A percentile compares a stretch with the other conserved stretches of the same genome.
phyloP scores from a whole-genome alignment of 1,284 basidiomycete species.

The Cryptococcus wingfieldii region DNA sequence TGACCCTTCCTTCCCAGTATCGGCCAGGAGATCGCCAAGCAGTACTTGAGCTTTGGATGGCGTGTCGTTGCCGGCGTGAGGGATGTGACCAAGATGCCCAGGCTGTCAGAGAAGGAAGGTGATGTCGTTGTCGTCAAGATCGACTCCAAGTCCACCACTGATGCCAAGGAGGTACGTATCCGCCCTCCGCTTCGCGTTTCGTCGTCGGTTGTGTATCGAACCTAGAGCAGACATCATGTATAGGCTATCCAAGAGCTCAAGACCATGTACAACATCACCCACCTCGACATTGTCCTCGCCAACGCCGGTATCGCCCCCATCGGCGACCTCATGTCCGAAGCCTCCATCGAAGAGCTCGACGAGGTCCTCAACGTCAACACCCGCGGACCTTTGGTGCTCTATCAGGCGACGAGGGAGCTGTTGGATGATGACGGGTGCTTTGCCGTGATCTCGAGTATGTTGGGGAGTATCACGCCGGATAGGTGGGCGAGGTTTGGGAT shows the following conservation, averaged over 20 bases:
- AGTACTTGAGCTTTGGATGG: slow-evolving; percentile 8
- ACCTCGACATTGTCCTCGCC: slow-evolving; percentile 19
- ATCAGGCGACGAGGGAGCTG: slow-evolving; percentile 15
- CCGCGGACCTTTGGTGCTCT: slow-evolving; percentile 17
- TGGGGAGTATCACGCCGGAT: slow-evolving; percentile 10
- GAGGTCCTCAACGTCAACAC: slow-evolving; percentile 8
- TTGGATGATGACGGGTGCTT: slow-evolving; percentile 14
- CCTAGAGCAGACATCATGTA: background rate
- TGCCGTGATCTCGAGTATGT: slow-evolving; percentile 16
- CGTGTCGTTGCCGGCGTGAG: slow-evolving; percentile 13
- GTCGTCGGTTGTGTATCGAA: background rate
- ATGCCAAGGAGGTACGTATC: background rate
- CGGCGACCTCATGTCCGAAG: slow-evolving; percentile 3
- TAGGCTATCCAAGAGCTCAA: slow-evolving; percentile 18
- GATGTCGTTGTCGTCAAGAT: background rate
- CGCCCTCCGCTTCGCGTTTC: too few species aligned
- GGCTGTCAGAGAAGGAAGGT: slow-evolving; percentile 1
- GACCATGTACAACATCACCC: slow-evolving; percentile 9
- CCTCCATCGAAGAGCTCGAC: slow-evolving; percentile 6
- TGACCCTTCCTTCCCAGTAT: slow-evolving; percentile 1
- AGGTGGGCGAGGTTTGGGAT: slow-evolving; percentile 1
- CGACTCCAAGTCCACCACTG: background rate
- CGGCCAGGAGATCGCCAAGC: slow-evolving; percentile 11
- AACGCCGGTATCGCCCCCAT: slow-evolving; percentile 17
- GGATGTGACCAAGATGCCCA: slow-evolving; percentile 9